These are phyloP conservation scores for Pelagophyceae sp. DNA, from an alignment of 352 stramenopile species.

Conservation along the genomic window DNA sequence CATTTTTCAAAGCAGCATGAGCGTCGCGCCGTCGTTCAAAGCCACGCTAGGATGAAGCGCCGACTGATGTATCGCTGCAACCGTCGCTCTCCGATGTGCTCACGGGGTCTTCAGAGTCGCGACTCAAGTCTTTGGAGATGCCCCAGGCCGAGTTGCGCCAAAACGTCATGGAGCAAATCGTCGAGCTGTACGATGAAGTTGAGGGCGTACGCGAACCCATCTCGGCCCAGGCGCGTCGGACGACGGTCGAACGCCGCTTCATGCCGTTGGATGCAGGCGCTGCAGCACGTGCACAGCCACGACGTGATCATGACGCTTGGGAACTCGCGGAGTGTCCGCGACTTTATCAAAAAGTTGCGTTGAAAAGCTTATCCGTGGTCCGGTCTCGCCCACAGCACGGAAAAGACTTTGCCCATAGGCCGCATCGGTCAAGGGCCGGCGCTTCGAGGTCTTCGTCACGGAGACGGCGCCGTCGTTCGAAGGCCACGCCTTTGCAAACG, in stretches of 20 bases:
- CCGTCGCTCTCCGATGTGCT: neutral
- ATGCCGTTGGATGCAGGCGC: too few relatives aligned
- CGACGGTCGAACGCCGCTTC: too few relatives aligned
- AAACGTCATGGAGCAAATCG: conserved; percentile 10
- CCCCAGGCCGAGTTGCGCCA: neutral
- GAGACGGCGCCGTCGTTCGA: neutral
- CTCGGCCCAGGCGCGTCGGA: too few relatives aligned
- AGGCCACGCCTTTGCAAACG: neutral
- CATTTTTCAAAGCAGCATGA: neutral
- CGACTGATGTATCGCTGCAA: neutral
- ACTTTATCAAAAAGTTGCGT: neutral
- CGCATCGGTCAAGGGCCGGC: neutral
- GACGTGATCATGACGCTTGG: neutral
- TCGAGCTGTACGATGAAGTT: neutral
- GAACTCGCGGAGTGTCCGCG: neutral
- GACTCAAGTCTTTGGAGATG: neutral
- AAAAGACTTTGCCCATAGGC: neutral
- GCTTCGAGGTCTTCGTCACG: neutral
- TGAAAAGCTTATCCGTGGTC: neutral
- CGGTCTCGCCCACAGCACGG: neutral
- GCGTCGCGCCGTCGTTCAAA: neutral
- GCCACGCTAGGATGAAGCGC: neutral
- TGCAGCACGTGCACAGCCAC: neutral
- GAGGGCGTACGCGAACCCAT: neutral
- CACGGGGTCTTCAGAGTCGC: neutral